These are phyloP conservation scores for Wolfiporia cocos DNA, from an alignment of 1,284 basidiomycete genomes.

Conservation along the genomic window DNA sequence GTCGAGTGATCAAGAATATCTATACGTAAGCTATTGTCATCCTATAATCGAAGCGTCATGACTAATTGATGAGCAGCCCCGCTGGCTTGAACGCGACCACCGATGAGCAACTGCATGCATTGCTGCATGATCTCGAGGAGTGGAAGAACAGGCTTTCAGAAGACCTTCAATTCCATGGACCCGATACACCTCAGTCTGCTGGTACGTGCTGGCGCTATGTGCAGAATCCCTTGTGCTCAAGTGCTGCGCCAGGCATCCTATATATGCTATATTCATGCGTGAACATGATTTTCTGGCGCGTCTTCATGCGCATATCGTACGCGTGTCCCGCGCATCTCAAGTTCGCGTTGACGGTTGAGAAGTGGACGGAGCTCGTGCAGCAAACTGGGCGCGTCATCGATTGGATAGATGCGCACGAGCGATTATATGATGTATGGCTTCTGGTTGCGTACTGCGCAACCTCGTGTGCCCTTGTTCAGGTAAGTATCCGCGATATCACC, in stretches of 20 bases:
- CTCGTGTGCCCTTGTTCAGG: slow-evolving; percentile 86
- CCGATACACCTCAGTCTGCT: slow-evolving; percentile 51
- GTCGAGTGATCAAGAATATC: slow-evolving; percentile 85
- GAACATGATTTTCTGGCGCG: slow-evolving; percentile 87
- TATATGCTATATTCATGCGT: slow-evolving; percentile 85
- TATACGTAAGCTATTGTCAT: slow-evolving; percentile 54
- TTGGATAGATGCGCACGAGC: slow-evolving; percentile 83
- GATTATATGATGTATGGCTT: slow-evolving; percentile 82
- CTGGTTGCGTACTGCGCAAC: slow-evolving; percentile 86
- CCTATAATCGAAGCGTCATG: slow-evolving; percentile 5
- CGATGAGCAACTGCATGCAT: slow-evolving; percentile 65
- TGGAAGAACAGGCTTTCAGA: slow-evolving; percentile 78
- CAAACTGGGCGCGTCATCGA: slow-evolving; percentile 80
- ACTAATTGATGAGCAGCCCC: slow-evolving; percentile 44
- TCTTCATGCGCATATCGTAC: slow-evolving; percentile 94
- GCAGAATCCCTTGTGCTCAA: slow-evolving; percentile 5
- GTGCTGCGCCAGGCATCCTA: slow-evolving; percentile 54
- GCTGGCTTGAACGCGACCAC: slow-evolving; percentile 80
- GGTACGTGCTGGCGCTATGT: slow-evolving; percentile 39
- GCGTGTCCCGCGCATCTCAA: slow-evolving; percentile 80
- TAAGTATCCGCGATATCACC: slow-evolving; percentile 28
- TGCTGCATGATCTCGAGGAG: slow-evolving; percentile 70
- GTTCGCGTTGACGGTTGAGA: slow-evolving; percentile 74
- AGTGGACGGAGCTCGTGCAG: slow-evolving; percentile 71
- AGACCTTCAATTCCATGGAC: slow-evolving; percentile 68